phyloP scores from a whole-genome alignment of 768 basidiomycete genomes.

The Lentinus brumalis region DNA sequence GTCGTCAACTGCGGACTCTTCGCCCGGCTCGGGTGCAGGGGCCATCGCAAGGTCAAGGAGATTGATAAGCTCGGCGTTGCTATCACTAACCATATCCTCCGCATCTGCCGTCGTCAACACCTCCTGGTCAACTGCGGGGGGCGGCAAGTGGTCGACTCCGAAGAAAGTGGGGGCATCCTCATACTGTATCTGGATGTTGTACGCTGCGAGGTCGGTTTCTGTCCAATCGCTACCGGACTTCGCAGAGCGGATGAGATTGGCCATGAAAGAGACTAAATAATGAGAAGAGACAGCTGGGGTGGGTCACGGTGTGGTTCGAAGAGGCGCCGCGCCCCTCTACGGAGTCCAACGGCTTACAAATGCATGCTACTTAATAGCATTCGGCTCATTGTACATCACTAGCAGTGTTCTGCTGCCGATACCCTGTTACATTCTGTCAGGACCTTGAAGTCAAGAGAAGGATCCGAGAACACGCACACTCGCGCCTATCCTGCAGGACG shows the following conservation, averaged over 20 bases:
- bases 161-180: conserved; percentile 19
- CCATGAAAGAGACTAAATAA: not conserved
- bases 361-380: no score
- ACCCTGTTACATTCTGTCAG: no score
- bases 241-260: conserved; percentile 4
- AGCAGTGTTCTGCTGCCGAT: no score
- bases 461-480: no score
- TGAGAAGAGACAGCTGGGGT: no score
- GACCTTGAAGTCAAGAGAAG: no score
- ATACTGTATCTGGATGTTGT: conserved; percentile 1
- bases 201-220: conserved; percentile 1
- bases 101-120: conserved; percentile 8
- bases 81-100: conserved; percentile 5
- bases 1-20: conserved; percentile 19
- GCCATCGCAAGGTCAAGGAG: conserved; percentile 20
- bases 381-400: no score
- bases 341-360: no score
- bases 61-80: conserved; percentile 5
- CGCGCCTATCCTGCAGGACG: no score
- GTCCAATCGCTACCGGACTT: conserved; percentile 15
- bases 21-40: not conserved
- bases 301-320: no score
- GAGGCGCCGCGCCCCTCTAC: no score
- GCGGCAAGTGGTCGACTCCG: not conserved
- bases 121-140: conserved; percentile 7